phyloP scores from a whole-genome alignment of 2,329 filamentous ascomycete species.

The Colletotrichum musae region DNA sequence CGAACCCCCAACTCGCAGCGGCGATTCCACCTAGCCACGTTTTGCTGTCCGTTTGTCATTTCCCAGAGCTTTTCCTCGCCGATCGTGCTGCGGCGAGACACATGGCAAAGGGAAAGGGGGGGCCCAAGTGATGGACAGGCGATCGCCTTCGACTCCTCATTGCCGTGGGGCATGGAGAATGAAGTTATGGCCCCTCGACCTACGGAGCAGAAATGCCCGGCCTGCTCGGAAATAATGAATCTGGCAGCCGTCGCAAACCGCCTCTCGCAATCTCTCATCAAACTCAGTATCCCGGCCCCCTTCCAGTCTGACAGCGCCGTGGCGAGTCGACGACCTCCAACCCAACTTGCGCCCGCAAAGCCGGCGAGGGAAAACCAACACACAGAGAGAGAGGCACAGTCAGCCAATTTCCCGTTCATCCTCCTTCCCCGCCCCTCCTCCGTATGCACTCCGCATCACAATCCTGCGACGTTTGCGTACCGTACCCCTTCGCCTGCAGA shows the following conservation, averaged over 20 bases:
- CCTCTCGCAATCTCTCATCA: constrained; percentile 5
- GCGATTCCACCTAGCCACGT: background rate
- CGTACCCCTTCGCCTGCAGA: constrained; percentile 4
- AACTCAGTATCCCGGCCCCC: too few species aligned
- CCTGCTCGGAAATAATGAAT: background rate
- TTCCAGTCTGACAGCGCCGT: background rate
- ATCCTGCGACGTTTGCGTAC: constrained; percentile 1
- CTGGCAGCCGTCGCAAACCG: background rate
- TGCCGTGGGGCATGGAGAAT: background rate
- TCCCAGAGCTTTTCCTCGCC: background rate
- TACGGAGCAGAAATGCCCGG: background rate
- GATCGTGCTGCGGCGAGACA: background rate
- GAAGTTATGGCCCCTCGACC: background rate
- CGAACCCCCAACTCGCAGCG: too few species aligned
- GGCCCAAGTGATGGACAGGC: too few species aligned
- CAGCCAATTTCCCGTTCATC: background rate
- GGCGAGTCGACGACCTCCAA: background rate
- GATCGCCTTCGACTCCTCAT: too few species aligned
- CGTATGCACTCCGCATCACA: constrained; percentile 25
- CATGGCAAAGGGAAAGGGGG: background rate
- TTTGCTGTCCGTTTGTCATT: background rate
- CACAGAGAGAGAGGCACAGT: background rate
- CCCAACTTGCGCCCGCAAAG: background rate
- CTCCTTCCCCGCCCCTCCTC: background rate
- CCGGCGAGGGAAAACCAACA: background rate